Base-by-base conservation (phyloP, 202 grass and related monocot genomes). In the Setaria italica region DNA sequence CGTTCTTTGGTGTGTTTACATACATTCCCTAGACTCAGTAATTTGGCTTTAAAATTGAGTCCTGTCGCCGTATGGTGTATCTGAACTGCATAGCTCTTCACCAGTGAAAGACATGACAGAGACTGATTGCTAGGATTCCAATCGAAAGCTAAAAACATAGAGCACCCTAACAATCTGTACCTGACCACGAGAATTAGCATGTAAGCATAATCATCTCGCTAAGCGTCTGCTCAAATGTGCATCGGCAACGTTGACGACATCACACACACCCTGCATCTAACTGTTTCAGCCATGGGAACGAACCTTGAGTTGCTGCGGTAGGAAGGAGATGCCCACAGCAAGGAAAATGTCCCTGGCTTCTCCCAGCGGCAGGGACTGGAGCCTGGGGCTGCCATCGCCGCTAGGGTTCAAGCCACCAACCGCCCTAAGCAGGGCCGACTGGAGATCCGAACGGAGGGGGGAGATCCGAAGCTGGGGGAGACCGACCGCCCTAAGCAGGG, bases 291-390 rank as follows among this genome's bases (percentile, higher is more conserved):
- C 21, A 6, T 45, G 41, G 56, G n/a, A 35, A 13, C 37, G 29
- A 64, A 47, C 88, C 88, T 90, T n/a, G 19, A 68, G 50, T 58
- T 75, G 9, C 17, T 62, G 46, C 10, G 35, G 13, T 62, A 64
- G 65, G 55, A 16, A 79, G 87, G 43, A 59, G 68, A 59, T 51
- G 56, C 15, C 51, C 41, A 55, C 35, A 76, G 69, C 55, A 73
- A 60, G 72, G 62, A 16, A 48, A 75, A 64, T 77, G 70, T 21
- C 32, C 21, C 41, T 7, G 72, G 57, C 76, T 46, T 77, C 17
- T 14, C 15, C 49, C 76, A 20, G 16, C 49, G 9, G 20, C 77
- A 86, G 33, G 51, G n/a, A 43, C 37, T 6, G 10, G 32, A 11
- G 46, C 74, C 56, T 25, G 25, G 25, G 25, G 25, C 25, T 25